Percentiles rank a stretch among this genome's conserved stretches.
These are phyloP conservation scores for Seminavis robusta DNA, from an alignment of 108 stramenopile species.

Conservation along the genomic window DNA sequence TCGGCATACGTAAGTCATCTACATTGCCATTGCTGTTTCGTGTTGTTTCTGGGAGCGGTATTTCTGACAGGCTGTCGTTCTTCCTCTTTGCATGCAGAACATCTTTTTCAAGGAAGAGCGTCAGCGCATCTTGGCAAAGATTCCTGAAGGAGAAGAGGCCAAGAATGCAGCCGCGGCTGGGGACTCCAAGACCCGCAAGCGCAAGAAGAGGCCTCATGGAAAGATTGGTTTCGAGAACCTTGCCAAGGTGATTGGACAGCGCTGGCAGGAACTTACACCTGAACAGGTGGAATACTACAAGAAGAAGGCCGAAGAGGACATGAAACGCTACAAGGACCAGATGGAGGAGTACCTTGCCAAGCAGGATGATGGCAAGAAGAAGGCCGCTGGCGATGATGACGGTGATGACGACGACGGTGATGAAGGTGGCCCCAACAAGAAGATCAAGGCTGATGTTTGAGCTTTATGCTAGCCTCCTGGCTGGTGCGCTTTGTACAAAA, in stretches of 20 bases:
- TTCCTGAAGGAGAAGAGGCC: not conserved
- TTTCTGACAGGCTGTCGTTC: constrained; percentile 2
- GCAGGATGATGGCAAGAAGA: too few species aligned
- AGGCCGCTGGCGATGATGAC: too few species aligned
- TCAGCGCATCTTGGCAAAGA: constrained; percentile 4
- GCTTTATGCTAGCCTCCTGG: too few species aligned
- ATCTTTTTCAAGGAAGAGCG: constrained; percentile 36
- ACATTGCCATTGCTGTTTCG: too few species aligned
- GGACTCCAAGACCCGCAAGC: not conserved
- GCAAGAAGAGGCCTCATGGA: constrained; percentile 41
- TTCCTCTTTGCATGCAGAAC: constrained; percentile 14
- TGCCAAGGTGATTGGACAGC: constrained; percentile 60
- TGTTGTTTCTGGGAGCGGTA: constrained; percentile 18
- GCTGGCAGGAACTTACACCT: constrained; percentile 59
- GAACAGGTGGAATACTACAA: constrained; percentile 55
- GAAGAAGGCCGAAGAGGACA: constrained; percentile 55
- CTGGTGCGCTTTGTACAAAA: too few species aligned
- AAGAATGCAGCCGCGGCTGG: not conserved
- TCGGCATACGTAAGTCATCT: constrained; percentile 53
- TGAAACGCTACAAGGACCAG: constrained; percentile 65
- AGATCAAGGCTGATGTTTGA: too few species aligned
- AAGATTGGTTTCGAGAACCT: constrained; percentile 80
- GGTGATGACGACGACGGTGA: too few species aligned
- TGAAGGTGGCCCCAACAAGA: too few species aligned
- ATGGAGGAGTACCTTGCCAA: constrained; percentile 43